A percentile compares a stretch with the other conserved stretches of the same genome.
Evolutionary conservation across 345 rosid genomes (phyloP).

Genomic region (Populus ilicifolia): DNA sequence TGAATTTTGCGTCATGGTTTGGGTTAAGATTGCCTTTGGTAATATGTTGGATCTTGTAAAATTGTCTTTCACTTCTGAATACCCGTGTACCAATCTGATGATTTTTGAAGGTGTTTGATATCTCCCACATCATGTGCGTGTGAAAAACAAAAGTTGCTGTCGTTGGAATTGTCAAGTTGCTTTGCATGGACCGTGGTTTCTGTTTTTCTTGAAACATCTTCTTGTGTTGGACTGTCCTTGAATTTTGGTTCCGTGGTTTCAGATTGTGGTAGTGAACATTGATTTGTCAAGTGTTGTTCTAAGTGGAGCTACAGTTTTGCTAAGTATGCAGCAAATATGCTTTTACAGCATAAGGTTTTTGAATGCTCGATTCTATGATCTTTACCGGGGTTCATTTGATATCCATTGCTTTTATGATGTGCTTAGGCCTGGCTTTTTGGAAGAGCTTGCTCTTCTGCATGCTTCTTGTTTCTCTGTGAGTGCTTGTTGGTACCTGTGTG

Average conservation of each 20-base stretch:
- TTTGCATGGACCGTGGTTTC: neutral
- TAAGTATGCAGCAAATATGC: no score
- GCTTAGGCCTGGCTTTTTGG: no score
- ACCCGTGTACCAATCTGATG: neutral
- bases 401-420: no score
- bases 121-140: neutral
- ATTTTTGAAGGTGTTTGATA: neutral
- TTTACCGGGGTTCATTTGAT: no score
- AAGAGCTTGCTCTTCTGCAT: no score
- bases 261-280: neutral
- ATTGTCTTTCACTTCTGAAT: neutral
- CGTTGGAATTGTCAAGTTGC: neutral
- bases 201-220: neutral
- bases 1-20: neutral
- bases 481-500: neutral
- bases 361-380: neutral
- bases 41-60: neutral
- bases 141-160: neutral
- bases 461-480: neutral
- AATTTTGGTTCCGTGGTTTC: neutral
- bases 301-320: neutral
- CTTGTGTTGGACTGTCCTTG: neutral
- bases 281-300: neutral
- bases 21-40: neutral
- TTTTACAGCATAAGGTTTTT: neutral